These are phyloP conservation scores for Astrephomene gubernaculifera DNA, from an alignment of 139 green algal genomes.

Conservation along the genomic window DNA sequence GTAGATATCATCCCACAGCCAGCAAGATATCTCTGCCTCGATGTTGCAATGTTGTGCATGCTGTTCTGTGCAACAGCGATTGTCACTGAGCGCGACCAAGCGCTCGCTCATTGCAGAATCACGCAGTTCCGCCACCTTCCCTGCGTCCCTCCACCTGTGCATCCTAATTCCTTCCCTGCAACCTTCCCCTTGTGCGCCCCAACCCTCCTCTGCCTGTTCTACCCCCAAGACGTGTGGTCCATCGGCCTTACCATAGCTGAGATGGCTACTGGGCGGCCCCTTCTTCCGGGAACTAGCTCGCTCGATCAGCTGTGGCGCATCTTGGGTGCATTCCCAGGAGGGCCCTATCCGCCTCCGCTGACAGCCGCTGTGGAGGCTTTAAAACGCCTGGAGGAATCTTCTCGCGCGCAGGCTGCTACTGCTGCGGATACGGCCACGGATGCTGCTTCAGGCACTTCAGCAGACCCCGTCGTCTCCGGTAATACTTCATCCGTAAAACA, in stretches of 20 bases:
- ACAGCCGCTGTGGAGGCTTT: conserved; percentile 37
- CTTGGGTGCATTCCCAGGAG: conserved; percentile 61
- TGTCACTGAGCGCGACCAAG: too few species aligned
- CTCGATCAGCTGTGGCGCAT: conserved; percentile 84
- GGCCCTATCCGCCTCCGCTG: conserved; percentile 53
- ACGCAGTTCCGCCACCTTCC: too few species aligned
- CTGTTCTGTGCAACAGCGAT: too few species aligned
- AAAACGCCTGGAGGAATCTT: not conserved
- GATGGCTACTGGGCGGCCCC: conserved; percentile 70
- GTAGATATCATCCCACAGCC: too few species aligned
- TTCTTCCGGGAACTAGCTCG: conserved; percentile 78
- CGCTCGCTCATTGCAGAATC: too few species aligned
- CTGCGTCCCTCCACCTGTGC: too few species aligned
- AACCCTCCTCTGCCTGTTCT: not conserved
- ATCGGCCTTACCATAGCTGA: conserved; percentile 79
- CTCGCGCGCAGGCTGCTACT: too few species aligned
- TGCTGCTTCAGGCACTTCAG: not conserved
- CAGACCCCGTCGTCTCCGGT: not conserved
- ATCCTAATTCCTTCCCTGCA: too few species aligned
- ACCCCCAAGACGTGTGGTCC: conserved; percentile 36
- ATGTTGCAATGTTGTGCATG: too few species aligned
- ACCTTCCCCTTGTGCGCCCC: too few species aligned
- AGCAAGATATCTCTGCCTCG: too few species aligned
- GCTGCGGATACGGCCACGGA: not conserved
- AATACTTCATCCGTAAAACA: not conserved